These are phyloP conservation scores for Glomus cerebriforme DNA, from an alignment of 192 early-diverging fungal genomes.

Conservation along the genomic window DNA sequence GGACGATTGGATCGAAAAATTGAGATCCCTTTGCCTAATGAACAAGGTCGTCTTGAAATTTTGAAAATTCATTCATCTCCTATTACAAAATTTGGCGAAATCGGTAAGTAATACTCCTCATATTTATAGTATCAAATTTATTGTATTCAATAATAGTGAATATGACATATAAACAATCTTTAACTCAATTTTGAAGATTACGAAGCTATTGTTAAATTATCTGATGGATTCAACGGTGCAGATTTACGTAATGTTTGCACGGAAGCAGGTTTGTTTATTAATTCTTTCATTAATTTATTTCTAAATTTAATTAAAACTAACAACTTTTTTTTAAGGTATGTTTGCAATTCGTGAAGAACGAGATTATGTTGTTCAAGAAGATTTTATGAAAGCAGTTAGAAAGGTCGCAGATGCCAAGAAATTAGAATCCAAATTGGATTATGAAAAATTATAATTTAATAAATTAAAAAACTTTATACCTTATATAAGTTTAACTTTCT, in stretches of 20 bases:
- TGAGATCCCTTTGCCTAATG: constrained; percentile 98
- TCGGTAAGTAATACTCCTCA: constrained; percentile 54
- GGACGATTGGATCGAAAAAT: constrained; percentile 98
- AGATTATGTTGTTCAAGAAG: constrained; percentile 97
- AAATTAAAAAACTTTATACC: neutral
- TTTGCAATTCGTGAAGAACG: constrained; percentile 99
- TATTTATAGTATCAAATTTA: neutral
- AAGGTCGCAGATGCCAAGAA: constrained; percentile 99
- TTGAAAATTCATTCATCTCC: constrained; percentile 93
- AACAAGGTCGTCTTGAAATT: constrained; percentile 95
- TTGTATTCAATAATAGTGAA: neutral
- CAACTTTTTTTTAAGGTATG: constrained; percentile 69
- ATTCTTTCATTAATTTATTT: constrained; percentile 4
- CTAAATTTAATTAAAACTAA: constrained; percentile 1
- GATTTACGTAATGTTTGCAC: constrained; percentile 99
- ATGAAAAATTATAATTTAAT: constrained; percentile 75
- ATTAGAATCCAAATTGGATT: constrained; percentile 86
- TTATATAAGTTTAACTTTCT: too few relatives aligned
- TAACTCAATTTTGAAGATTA: constrained; percentile 67
- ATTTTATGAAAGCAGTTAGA: constrained; percentile 99
- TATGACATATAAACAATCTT: neutral
- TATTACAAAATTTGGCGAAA: constrained; percentile 96
- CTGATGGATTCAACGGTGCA: constrained; percentile 98
- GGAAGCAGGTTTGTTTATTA: constrained; percentile 75
- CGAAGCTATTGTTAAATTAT: constrained; percentile 96